These are phyloP conservation scores for Exophiala aquamarina DNA, from an alignment of 2,329 filamentous ascomycete species.

Conservation along the genomic window DNA sequence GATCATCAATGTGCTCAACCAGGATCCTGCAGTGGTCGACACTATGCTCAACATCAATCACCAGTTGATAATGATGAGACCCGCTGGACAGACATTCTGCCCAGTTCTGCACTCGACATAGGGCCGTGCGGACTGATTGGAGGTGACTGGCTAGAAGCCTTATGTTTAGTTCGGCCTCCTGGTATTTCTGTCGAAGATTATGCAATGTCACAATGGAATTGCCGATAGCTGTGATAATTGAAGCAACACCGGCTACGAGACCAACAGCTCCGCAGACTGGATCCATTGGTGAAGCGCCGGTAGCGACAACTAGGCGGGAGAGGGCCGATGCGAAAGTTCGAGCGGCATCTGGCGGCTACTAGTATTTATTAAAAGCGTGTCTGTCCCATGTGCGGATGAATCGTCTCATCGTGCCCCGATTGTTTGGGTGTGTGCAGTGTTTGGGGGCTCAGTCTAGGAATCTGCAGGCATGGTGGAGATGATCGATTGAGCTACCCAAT, in stretches of 20 bases:
- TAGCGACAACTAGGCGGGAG: background rate
- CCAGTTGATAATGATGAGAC: constrained; percentile 21
- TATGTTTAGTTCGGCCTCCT: constrained; percentile 21
- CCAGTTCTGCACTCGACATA: constrained; percentile 24
- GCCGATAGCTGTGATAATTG: constrained; percentile 21
- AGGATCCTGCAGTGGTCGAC: constrained; percentile 23
- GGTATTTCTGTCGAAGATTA: constrained; percentile 21
- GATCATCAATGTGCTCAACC: constrained; percentile 21
- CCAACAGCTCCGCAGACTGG: constrained; percentile 15
- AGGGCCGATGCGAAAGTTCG: background rate
- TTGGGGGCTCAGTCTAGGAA: too few species aligned
- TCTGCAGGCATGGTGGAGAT: too few species aligned
- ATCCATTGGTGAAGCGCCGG: constrained; percentile 10
- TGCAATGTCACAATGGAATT: constrained; percentile 21
- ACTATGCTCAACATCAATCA: constrained; percentile 23
- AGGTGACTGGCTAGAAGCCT: constrained; percentile 25
- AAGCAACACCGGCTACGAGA: constrained; percentile 20
- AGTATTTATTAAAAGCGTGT: background rate
- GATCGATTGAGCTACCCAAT: background rate
- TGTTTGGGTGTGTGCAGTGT: too few species aligned
- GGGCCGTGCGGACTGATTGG: constrained; percentile 21
- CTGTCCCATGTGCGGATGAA: background rate
- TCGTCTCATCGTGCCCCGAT: too few species aligned
- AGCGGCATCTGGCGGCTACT: background rate
- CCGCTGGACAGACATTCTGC: constrained; percentile 13